A percentile compares a stretch with the other conserved stretches of the same genome.
These are phyloP conservation scores for Alternaria rosae DNA, from an alignment of 2,329 filamentous ascomycete genomes.

Conservation along the genomic window DNA sequence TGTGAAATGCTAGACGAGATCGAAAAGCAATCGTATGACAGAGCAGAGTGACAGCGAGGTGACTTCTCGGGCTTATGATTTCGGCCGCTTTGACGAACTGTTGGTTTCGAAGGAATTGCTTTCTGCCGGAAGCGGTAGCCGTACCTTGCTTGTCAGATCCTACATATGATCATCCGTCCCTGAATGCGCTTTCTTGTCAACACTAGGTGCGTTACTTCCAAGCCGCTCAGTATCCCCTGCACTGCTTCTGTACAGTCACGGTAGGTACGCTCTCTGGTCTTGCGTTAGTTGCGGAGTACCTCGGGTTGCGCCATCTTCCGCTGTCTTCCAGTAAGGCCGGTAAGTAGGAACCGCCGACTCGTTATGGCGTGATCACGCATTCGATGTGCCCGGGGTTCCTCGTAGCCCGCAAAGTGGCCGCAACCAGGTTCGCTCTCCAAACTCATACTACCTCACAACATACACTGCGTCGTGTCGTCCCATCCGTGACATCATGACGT, in stretches of 20 bases:
- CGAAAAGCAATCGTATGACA: neutral
- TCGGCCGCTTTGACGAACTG: neutral
- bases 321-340: slow-evolving; percentile 1
- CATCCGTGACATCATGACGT: slow-evolving; percentile 3
- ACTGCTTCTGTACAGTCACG: neutral
- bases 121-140: neutral
- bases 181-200: neutral
- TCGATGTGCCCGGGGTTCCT: slow-evolving; percentile 1
- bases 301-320: slow-evolving; percentile 11
- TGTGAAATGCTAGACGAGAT: neutral
- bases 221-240: neutral
- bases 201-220: neutral
- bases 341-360: neutral
- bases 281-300: slow-evolving; percentile 3
- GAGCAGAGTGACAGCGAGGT: neutral
- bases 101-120: neutral
- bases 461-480: neutral
- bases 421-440: neutral
- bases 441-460: neutral
- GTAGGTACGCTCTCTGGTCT: neutral
- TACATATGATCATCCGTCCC: neutral
- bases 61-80: neutral
- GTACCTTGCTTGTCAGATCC: neutral
- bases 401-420: neutral
- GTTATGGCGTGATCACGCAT: slow-evolving; percentile 13